A percentile compares a stretch with the other conserved stretches of the same genome.
Conservation (phyloP, 208 protist genomes). For the Zelonia costaricensis region DNA sequence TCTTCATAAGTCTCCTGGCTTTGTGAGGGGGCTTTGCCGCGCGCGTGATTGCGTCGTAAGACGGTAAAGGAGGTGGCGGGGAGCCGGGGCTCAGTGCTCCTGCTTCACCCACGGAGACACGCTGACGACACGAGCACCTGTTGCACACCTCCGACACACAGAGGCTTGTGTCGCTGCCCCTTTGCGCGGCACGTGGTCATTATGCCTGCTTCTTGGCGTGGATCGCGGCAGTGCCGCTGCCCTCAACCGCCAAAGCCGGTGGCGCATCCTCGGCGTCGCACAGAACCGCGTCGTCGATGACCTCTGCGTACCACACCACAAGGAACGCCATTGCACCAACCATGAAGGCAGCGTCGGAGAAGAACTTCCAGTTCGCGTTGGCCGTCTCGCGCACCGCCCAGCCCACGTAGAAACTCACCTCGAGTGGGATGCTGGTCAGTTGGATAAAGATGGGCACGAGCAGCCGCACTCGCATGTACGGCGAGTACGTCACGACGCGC, state of each 20-base stretch:
- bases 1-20: too few species aligned
- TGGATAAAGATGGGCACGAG: conserved; percentile 57
- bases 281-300: conserved; percentile 38
- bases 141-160: too few species aligned
- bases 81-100: too few species aligned
- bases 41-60: too few species aligned
- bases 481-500: conserved; percentile 42
- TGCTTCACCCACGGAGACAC: too few species aligned
- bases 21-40: too few species aligned
- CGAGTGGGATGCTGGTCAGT: conserved; percentile 43
- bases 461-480: conserved; percentile 35
- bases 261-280: conserved; percentile 22
- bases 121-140: too few species aligned
- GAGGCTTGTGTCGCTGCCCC: too few species aligned
- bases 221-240: not conserved
- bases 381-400: conserved; percentile 63
- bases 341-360: conserved; percentile 54
- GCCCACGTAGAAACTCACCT: conserved; percentile 68
- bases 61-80: too few species aligned
- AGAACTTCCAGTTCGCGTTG: conserved; percentile 86
- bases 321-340: conserved; percentile 40
- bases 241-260: not conserved
- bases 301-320: conserved; percentile 42
- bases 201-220: too few species aligned
- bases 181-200: too few species aligned